Conservation (phyloP, 768 basidiomycete species). For the Cytidiella melzeri region DNA sequence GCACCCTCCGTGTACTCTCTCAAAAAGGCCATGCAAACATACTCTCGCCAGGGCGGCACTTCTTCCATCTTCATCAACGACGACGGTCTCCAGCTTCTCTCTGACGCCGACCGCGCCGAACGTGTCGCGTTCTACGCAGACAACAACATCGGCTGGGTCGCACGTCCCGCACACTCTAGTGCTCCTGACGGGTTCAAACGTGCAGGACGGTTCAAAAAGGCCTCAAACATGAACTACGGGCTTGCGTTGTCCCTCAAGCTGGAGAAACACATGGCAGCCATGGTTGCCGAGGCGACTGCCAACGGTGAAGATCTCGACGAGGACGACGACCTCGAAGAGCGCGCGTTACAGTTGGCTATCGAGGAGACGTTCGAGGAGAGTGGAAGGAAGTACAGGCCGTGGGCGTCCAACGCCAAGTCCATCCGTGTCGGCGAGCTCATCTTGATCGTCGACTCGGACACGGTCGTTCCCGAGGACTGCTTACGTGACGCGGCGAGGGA, state of each 20-base stretch:
- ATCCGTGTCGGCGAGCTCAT: constrained; percentile 76
- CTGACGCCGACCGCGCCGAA: constrained; percentile 52
- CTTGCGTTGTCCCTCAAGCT: constrained; percentile 57
- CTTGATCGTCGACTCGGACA: constrained; percentile 78
- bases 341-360: constrained; percentile 65
- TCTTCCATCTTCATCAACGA: constrained; percentile 78
- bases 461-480: constrained; percentile 67
- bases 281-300: constrained; percentile 35
- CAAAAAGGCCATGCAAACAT: constrained; percentile 85
- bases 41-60: constrained; percentile 81
- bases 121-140: constrained; percentile 70
- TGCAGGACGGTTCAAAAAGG: constrained; percentile 91
- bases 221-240: constrained; percentile 87
- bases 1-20: constrained; percentile 69
- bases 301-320: constrained; percentile 33
- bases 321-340: constrained; percentile 57
- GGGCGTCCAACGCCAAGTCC: constrained; percentile 70
- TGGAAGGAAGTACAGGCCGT: constrained; percentile 56
- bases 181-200: constrained; percentile 65
- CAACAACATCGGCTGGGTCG: constrained; percentile 78
- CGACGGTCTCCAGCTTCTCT: constrained; percentile 71
- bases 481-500: constrained; percentile 81
- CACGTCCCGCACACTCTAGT: constrained; percentile 65
- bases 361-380: constrained; percentile 64
- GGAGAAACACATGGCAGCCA: constrained; percentile 40